Conservation (phyloP, 176 grass and related monocot species). For the Tuctoria greenei region DNA sequence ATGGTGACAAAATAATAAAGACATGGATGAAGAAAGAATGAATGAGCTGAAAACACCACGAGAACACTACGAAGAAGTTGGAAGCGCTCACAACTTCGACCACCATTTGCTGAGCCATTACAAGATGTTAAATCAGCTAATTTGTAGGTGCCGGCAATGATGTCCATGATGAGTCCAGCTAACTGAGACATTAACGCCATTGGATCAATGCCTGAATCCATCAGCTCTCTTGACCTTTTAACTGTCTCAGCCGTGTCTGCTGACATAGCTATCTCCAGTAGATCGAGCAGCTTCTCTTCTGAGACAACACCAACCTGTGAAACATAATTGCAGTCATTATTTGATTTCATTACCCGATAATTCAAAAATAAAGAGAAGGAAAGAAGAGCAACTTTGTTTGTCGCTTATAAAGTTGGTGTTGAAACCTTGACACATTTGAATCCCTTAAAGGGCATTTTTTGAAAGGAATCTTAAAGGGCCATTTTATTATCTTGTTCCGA, state of each 20-base stretch:
- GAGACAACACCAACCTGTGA: slow-evolving; percentile 82
- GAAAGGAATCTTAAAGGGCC: neutral
- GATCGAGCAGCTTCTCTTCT: slow-evolving; percentile 84
- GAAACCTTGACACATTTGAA: neutral
- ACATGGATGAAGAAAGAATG: neutral
- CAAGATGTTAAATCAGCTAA: slow-evolving; percentile 50
- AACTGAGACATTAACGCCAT: slow-evolving; percentile 89
- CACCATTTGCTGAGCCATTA: slow-evolving; percentile 44
- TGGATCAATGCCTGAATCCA: slow-evolving; percentile 89
- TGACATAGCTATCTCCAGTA: slow-evolving; percentile 88
- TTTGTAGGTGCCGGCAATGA: slow-evolving; percentile 80
- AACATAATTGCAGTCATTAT: slow-evolving; percentile 26
- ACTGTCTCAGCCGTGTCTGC: slow-evolving; percentile 76
- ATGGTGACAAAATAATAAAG: neutral
- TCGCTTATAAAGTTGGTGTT: neutral
- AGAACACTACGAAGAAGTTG: neutral
- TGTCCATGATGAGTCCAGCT: slow-evolving; percentile 87
- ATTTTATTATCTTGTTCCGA: neutral
- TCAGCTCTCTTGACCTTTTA: slow-evolving; percentile 73
- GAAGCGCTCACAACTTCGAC: slow-evolving; percentile 65
- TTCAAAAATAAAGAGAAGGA: neutral
- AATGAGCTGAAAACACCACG: neutral
- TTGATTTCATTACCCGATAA: neutral
- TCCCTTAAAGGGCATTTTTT: neutral
- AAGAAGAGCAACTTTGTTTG: neutral